Evolutionary conservation across 257 asterid species (phyloP), one percentile per base, ranked within the genome.

Genomic region (Knoxia roxburghii): DNA sequence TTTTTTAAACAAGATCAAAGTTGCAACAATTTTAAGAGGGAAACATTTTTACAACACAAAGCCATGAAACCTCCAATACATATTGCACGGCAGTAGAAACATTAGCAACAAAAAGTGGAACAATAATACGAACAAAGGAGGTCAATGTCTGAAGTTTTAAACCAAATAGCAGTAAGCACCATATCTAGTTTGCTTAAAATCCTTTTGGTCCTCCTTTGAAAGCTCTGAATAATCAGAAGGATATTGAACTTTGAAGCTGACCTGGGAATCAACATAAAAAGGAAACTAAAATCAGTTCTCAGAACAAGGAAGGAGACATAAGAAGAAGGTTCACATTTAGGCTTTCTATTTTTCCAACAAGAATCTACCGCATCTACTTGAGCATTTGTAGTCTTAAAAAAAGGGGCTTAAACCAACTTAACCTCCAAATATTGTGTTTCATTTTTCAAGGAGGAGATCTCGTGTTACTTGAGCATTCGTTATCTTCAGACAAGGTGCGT

Each of bases 111-210:
- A 46, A 57, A 48, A 6, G 23, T 18, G 18, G 26, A 48, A 30
- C 5, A 7, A 51, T 1, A 21, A 21, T n/a, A 18, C 15, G 39
- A 65, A 18, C n/a, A 5, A 7, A 53, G 23, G 23, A 64, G 43
- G 18, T 17, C 21, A 33, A 55, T 13, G 9, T 45, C 17, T 30
- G 29, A 43, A 45, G 5, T 7, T 49, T 57, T 2, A 45, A 59
- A 35, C 60, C 69, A 10, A 49, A 61, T 27, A 69, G 59, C 66
- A 74, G 58, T 52, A 26, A 73, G 64, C 90, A 94, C 99, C 99
- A 81, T 85, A 85, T 94, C 99, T 86, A 64, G 86, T 88, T 81
- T 88, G 96, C 87, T 88, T 90, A 73, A 94, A 94, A 76, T 94
- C 99, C 76, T 81, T 90, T 80, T 88, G 97, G 80, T 94, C 99